A percentile compares a stretch with the other conserved stretches of the same genome.
phyloP scores from a whole-genome alignment of 768 basidiomycete species.

The Suillus plorans region DNA sequence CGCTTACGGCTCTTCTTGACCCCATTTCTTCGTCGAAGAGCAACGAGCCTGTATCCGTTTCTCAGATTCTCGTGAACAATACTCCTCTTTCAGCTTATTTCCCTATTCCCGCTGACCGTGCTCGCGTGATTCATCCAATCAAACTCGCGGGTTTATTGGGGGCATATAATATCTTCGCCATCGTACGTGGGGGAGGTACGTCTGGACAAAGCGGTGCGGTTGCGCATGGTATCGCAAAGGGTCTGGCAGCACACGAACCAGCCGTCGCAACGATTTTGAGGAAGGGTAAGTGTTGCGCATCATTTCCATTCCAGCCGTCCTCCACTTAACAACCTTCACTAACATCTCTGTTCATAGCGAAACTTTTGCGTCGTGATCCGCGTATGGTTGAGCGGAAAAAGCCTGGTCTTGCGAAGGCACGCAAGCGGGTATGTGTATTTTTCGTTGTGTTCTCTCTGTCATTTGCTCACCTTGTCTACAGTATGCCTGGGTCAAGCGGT shows the following conservation, averaged over 20 bases:
- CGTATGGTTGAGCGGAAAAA: constrained; percentile 99
- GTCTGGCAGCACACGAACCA: constrained; percentile 69
- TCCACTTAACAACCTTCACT: constrained; percentile 1
- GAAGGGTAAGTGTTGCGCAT: constrained; percentile 53
- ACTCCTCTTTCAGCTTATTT: constrained; percentile 81
- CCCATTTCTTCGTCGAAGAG: constrained; percentile 14
- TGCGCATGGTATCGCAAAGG: constrained; percentile 74
- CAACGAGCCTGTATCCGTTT: constrained; percentile 42
- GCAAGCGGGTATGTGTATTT: constrained; percentile 74
- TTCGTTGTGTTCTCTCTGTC: not conserved
- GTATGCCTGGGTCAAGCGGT: constrained; percentile 98
- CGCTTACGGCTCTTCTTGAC: constrained; percentile 4
- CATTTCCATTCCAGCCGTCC: not conserved
- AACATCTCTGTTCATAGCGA: constrained; percentile 48
- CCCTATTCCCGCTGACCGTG: constrained; percentile 69
- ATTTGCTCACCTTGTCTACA: constrained; percentile 29
- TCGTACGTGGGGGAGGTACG: constrained; percentile 85
- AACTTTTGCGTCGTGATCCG: constrained; percentile 86
- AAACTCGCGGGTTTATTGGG: constrained; percentile 82
- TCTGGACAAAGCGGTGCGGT: constrained; percentile 92
- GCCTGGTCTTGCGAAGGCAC: constrained; percentile 87
- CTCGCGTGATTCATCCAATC: constrained; percentile 79
- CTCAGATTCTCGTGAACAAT: constrained; percentile 84
- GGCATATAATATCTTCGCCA: constrained; percentile 75
- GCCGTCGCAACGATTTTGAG: constrained; percentile 63